A percentile compares a stretch with the other conserved stretches of the same genome.
phyloP scores from a whole-genome alignment of 495 filamentous ascomycete genomes.

The Penicillium diatomitis region DNA sequence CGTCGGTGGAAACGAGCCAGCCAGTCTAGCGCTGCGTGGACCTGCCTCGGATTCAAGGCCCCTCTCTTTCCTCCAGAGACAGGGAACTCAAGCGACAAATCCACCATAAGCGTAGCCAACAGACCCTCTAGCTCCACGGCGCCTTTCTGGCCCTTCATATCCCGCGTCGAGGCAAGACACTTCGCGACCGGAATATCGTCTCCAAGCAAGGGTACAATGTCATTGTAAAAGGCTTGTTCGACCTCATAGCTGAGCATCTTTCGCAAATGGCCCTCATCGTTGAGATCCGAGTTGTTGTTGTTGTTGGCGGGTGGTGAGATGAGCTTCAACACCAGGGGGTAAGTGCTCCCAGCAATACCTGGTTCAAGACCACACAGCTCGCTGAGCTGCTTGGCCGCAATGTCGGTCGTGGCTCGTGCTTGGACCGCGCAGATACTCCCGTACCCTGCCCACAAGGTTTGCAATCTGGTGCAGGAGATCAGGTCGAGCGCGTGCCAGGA shows the following conservation, averaged over 20 bases:
- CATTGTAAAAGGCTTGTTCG: constrained; percentile 26
- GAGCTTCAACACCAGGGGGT: constrained; percentile 29
- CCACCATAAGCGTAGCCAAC: constrained; percentile 28
- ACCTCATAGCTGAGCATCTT: constrained; percentile 34
- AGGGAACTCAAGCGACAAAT: constrained; percentile 21
- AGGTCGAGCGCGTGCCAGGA: constrained; percentile 27
- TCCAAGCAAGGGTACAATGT: constrained; percentile 21
- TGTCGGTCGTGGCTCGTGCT: constrained; percentile 16
- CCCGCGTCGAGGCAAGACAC: constrained; percentile 25
- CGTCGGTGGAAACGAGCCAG: constrained; percentile 22
- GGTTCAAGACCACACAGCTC: constrained; percentile 15
- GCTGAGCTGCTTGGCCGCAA: constrained; percentile 16
- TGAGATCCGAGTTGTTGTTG: constrained; percentile 2
- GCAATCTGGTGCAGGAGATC: constrained; percentile 23
- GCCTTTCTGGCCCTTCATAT: constrained; percentile 8
- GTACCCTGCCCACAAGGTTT: constrained; percentile 34
- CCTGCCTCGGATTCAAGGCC: constrained; percentile 14
- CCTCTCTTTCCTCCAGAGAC: constrained; percentile 23
- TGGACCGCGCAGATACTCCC: constrained; percentile 27
- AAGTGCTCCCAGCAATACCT: constrained; percentile 11
- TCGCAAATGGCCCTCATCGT: constrained; percentile 29
- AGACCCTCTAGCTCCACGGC: constrained; percentile 19
- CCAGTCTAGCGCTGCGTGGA: constrained; percentile 25
- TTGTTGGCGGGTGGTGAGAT: constrained; percentile 22
- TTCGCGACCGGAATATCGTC: constrained; percentile 20